Base-by-base conservation (phyloP, 441 rosid genomes). In the Rhodomyrtus psidioides region DNA sequence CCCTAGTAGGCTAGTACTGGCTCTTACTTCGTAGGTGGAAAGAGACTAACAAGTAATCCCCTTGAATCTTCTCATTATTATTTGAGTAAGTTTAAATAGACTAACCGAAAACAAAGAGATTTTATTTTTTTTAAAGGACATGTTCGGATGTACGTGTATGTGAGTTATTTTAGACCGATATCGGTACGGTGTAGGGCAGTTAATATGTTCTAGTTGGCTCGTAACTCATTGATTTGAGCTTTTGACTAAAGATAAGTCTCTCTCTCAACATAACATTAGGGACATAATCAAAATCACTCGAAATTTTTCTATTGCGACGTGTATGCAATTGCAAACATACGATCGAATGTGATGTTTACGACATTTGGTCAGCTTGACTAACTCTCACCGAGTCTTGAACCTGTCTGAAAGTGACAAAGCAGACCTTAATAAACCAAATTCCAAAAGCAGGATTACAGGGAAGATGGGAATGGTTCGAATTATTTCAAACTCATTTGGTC, bases 401-500 rank as follows among this genome's bases (percentile, higher is more conserved):
- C 12, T 9, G 7, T 19, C 13, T 9, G 46, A 70, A 70, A 70
- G n/a, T 14, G 15, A 70, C 79, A 39, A 70, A 49, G 49, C 79
- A 21, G 4, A 70, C 5, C 0, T 70, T 10, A n/a, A 39, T 34
- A 70, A 39, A 39, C 46, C 7, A 39, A 34, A 70, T 70, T 21
- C 49, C 79, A 6, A 70, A 39, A 39, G 79, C n/a, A 21, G 15
- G 79, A 70, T 39, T 26, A 3, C 21, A 70, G 42, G n/a, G 49
- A 70, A 70, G 70, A 34, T 70, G 7, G 26, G 58, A 83, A 81
- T 57, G 79, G 16, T 58, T 62, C 55, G 83, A 28, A 44, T 28
- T 39, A 85, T 85, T 89, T 90, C 86, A 89, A 85, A 87, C 81
- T 42, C 85, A 82, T 57, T 82, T 42, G 88, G 84, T 83, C 86